Evolutionary conservation across 1,284 basidiomycete species (phyloP).

Genomic region (Cystobasidium pallidum): DNA sequence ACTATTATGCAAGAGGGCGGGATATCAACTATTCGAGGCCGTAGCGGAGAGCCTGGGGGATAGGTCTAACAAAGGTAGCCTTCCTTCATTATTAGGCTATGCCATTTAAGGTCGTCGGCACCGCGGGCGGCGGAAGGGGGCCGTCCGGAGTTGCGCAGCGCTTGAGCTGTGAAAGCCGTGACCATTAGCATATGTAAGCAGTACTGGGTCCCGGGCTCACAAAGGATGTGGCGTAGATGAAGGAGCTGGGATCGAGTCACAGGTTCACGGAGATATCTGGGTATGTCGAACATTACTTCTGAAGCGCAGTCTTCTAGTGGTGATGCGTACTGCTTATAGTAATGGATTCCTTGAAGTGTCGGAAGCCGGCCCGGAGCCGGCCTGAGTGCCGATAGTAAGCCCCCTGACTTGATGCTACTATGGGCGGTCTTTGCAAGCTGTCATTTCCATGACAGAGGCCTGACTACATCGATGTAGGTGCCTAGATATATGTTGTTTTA

Average conservation of each 20-base stretch:
- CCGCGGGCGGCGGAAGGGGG: no score
- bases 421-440: not conserved
- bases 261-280: not conserved
- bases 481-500: not conserved
- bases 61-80: no score
- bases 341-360: not conserved
- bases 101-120: no score
- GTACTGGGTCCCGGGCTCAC: no score
- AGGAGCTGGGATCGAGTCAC: not conserved
- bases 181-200: no score
- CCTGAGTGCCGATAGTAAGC: not conserved
- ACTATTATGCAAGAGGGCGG: no score
- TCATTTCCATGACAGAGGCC: not conserved
- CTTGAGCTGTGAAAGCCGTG: no score
- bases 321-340: conserved; percentile 6
- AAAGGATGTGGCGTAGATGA: not conserved
- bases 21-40: no score
- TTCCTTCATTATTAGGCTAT: no score
- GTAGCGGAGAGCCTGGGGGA: no score
- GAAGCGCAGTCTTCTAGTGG: conserved; percentile 5
- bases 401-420: not conserved
- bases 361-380: not conserved
- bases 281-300: conserved; percentile 1
- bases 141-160: no score
- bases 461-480: conserved; percentile 1